phyloP scores from a whole-genome alignment of 129 eudicot genomes.

The Pseudognaphalium luteoalbum region DNA sequence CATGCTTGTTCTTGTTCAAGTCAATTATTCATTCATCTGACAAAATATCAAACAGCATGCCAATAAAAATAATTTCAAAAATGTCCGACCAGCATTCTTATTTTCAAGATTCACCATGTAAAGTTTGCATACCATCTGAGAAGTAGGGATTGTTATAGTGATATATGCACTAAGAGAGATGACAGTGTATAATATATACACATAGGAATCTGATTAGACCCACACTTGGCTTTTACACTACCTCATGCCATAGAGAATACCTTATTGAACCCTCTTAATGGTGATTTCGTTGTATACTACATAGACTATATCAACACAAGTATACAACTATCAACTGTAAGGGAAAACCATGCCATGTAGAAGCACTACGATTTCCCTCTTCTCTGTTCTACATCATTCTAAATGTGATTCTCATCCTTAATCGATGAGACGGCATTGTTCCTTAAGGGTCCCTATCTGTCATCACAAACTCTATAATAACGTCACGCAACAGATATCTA shows the following conservation, averaged over 20 bases:
- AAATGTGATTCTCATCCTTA: background rate
- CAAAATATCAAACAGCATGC: background rate
- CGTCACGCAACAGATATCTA: background rate
- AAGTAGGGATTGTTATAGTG: too few relatives aligned
- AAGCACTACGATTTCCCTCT: background rate
- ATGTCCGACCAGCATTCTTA: too few relatives aligned
- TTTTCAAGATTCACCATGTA: too few relatives aligned
- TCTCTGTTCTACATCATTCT: constrained; percentile 2
- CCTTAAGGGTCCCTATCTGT: background rate
- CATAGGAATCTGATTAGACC: too few relatives aligned
- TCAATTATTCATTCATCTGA: background rate
- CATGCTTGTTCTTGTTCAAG: constrained; percentile 6
- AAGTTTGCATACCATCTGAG: too few relatives aligned
- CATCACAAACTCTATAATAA: background rate
- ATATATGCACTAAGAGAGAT: background rate
- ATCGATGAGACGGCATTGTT: background rate
- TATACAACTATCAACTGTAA: background rate
- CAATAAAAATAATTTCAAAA: background rate
- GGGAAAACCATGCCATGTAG: background rate
- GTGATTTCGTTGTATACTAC: background rate
- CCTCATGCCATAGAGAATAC: background rate
- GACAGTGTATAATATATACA: background rate
- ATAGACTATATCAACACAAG: background rate
- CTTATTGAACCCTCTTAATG: background rate
- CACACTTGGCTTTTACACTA: background rate